A percentile compares a stretch with the other conserved stretches of the same genome.
These are phyloP conservation scores for Iberis pinnata DNA, from an alignment of 345 rosid genomes.

Conservation along the genomic window DNA sequence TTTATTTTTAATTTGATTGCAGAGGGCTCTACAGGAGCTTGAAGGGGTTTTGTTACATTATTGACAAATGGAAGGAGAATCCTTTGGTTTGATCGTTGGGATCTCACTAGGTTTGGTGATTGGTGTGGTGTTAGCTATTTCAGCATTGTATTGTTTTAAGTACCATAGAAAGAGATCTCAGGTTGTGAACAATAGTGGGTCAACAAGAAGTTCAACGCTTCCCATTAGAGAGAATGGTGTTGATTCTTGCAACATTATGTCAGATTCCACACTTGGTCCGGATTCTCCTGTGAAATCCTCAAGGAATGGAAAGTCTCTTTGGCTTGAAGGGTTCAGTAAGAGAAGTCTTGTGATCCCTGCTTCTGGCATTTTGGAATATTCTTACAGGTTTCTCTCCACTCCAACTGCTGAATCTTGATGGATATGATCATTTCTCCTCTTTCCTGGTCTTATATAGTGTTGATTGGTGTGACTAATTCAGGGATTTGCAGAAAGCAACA, in stretches of 20 bases:
- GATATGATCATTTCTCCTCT: not conserved
- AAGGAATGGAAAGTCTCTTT: constrained; percentile 49
- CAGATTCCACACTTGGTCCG: constrained; percentile 77
- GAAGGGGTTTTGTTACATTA: constrained; percentile 10
- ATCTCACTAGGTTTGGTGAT: constrained; percentile 88
- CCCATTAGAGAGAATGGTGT: constrained; percentile 81
- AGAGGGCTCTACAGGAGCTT: constrained; percentile 37
- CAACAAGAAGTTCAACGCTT: constrained; percentile 62
- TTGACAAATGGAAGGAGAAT: constrained; percentile 58
- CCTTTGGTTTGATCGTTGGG: constrained; percentile 81
- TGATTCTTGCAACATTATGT: constrained; percentile 60
- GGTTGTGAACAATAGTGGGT: constrained; percentile 81
- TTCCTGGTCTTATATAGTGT: constrained; percentile 10
- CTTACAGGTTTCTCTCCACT: constrained; percentile 62
- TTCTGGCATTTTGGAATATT: constrained; percentile 91
- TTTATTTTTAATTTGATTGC: constrained; percentile 8
- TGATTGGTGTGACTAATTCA: constrained; percentile 27
- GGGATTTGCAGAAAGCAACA: constrained; percentile 98
- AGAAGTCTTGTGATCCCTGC: constrained; percentile 49
- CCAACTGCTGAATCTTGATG: not conserved
- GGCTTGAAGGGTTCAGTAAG: constrained; percentile 71
- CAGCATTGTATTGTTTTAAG: constrained; percentile 1
- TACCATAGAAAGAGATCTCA: constrained; percentile 45
- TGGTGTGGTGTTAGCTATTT: constrained; percentile 65
- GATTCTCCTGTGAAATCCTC: constrained; percentile 83